Percentiles rank a stretch among this genome's conserved stretches.
Evolutionary conservation across 208 protist species (phyloP).

Genomic region (Wallacemonas sp.): DNA sequence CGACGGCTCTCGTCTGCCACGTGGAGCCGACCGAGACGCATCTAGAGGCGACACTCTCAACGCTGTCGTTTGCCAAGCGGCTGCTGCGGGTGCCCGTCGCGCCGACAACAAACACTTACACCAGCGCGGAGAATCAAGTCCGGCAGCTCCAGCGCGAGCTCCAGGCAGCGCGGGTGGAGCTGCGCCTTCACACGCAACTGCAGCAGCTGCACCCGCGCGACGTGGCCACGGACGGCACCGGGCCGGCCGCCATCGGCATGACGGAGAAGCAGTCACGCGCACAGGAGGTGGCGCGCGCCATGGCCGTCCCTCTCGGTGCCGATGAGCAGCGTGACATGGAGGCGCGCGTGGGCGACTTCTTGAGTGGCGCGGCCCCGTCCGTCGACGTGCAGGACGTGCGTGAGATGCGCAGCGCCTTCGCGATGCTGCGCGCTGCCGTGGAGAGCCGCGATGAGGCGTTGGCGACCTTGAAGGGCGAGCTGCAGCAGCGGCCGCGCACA

Average conservation of each 20-base stretch:
- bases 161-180: constrained; percentile 78
- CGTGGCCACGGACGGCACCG: background rate
- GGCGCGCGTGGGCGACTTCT: constrained; percentile 58
- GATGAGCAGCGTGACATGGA: constrained; percentile 70
- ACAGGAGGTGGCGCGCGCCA: background rate
- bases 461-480: constrained; percentile 27
- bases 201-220: constrained; percentile 15
- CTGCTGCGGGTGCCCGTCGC: constrained; percentile 85
- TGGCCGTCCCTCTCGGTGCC: constrained; percentile 19
- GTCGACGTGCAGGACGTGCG: constrained; percentile 68
- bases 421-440: constrained; percentile 54
- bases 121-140: constrained; percentile 73
- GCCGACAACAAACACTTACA: constrained; percentile 52
- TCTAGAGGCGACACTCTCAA: constrained; percentile 78
- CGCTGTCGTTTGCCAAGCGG: constrained; percentile 89
- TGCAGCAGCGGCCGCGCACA: constrained; percentile 18
- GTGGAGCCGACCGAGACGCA: constrained; percentile 56
- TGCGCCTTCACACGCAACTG: constrained; percentile 92
- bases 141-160: constrained; percentile 83
- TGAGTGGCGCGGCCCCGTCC: constrained; percentile 57
- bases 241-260: too few species aligned
- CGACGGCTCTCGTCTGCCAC: constrained; percentile 90
- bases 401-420: constrained; percentile 88
- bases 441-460: constrained; percentile 35
- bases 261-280: too few species aligned